These are phyloP conservation scores for Crucibulum parvulum DNA, from an alignment of 1,284 basidiomycete species.

Conservation along the genomic window DNA sequence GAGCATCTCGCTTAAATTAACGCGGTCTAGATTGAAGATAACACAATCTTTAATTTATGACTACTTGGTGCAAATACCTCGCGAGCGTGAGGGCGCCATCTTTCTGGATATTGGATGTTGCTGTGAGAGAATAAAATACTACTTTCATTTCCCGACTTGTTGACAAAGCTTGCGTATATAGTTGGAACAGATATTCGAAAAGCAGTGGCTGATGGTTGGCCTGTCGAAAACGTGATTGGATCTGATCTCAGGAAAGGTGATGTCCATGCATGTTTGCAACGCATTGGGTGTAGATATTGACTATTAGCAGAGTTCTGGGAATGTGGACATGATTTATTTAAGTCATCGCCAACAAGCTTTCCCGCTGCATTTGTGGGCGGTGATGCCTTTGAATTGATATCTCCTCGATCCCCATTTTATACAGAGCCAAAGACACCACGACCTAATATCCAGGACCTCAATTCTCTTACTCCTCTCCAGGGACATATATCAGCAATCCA, in stretches of 20 bases:
- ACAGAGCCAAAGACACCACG: conserved; percentile 24
- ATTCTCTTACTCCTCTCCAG: conserved; percentile 49
- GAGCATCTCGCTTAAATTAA: not conserved
- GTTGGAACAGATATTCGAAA: conserved; percentile 54
- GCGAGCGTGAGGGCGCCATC: conserved; percentile 47
- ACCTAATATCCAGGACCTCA: conserved; percentile 39
- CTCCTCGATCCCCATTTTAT: conserved; percentile 30
- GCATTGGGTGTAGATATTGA: too few species aligned
- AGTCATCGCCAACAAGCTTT: conserved; percentile 43
- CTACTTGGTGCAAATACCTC: conserved; percentile 44
- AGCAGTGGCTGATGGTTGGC: conserved; percentile 44
- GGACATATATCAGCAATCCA: conserved; percentile 54
- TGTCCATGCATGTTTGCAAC: too few species aligned
- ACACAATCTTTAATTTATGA: conserved; percentile 50
- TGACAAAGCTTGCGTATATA: conserved; percentile 11
- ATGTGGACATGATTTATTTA: conserved; percentile 44
- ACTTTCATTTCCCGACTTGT: not conserved
- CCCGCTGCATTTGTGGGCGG: conserved; percentile 53
- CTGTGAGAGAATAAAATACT: conserved; percentile 36
- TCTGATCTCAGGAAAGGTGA: conserved; percentile 24
- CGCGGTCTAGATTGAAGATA: conserved; percentile 45
- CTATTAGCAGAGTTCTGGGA: conserved; percentile 41
- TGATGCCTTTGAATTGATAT: conserved; percentile 50
- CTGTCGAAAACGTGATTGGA: conserved; percentile 34
- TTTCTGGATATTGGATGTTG: conserved; percentile 57